These are phyloP conservation scores for Hericium rajendrae DNA, from an alignment of 768 basidiomycete genomes.

Conservation along the genomic window DNA sequence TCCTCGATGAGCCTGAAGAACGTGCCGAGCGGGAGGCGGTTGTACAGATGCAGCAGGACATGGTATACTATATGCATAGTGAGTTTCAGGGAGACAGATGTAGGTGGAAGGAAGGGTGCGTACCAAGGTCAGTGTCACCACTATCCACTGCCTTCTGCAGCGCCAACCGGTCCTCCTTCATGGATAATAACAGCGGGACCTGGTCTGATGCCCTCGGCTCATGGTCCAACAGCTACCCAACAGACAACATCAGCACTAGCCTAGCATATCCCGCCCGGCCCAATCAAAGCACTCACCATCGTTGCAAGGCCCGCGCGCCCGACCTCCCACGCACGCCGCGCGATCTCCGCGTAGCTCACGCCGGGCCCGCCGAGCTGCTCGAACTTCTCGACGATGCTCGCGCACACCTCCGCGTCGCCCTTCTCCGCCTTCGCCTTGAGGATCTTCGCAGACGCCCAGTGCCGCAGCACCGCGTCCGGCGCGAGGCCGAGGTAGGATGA, in stretches of 20 bases:
- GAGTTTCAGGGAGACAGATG: background rate
- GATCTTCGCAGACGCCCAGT: constrained; percentile 96
- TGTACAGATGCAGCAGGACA: constrained; percentile 81
- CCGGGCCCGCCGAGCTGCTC: constrained; percentile 65
- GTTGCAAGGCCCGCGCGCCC: constrained; percentile 76
- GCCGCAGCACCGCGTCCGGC: constrained; percentile 80
- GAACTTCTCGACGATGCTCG: constrained; percentile 84
- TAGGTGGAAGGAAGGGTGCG: constrained; percentile 8
- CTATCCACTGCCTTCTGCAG: constrained; percentile 86
- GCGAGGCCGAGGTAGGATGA: constrained; percentile 77
- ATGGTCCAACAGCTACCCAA: constrained; percentile 71
- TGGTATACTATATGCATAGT: constrained; percentile 62
- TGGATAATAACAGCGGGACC: constrained; percentile 83
- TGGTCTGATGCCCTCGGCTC: constrained; percentile 85
- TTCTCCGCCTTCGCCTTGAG: constrained; percentile 54
- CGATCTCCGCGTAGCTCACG: constrained; percentile 93
- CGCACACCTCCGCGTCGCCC: constrained; percentile 69
- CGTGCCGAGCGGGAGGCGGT: constrained; percentile 72
- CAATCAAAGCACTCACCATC: constrained; percentile 39
- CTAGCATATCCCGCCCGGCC: background rate
- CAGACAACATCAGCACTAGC: background rate
- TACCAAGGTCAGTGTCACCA: constrained; percentile 91
- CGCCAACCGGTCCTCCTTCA: constrained; percentile 91
- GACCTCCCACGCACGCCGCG: constrained; percentile 85
- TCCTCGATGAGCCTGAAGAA: constrained; percentile 96